Percentiles rank a stretch among this genome's conserved stretches.
Evolutionary conservation across 1,284 basidiomycete genomes (phyloP).

Genomic region (Tilletia setariae): DNA sequence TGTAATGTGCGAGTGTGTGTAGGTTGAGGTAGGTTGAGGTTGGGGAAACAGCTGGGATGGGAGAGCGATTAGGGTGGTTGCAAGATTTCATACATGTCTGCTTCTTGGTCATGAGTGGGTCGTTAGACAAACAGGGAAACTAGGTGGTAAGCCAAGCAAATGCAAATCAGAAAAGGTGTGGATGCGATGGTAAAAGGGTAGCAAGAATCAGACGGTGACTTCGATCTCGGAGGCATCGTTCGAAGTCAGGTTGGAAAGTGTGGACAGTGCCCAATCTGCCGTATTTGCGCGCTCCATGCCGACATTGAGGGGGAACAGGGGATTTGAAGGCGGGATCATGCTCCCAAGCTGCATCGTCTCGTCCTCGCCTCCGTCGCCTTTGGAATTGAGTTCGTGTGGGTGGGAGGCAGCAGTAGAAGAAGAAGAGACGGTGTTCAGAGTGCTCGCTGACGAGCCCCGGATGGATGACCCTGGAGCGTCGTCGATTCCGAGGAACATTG

Average conservation of each 20-base stretch:
- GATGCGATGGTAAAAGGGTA: background rate
- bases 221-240: conserved; percentile 2
- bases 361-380: background rate
- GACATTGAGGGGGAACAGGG: background rate
- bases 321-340: background rate
- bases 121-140: no score
- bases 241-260: background rate
- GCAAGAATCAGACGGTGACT: background rate
- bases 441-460: background rate
- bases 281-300: conserved; percentile 7
- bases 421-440: background rate
- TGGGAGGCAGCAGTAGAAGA: background rate
- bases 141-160: no score
- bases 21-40: no score
- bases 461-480: background rate
- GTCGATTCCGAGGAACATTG: background rate
- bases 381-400: background rate
- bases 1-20: no score
- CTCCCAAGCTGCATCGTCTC: background rate
- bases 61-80: no score
- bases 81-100: no score
- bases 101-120: no score
- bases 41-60: no score
- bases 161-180: no score
- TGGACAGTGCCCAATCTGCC: background rate